Evolutionary conservation across 139 green algal genomes (phyloP).

Genomic region (Chlorella sp.): DNA sequence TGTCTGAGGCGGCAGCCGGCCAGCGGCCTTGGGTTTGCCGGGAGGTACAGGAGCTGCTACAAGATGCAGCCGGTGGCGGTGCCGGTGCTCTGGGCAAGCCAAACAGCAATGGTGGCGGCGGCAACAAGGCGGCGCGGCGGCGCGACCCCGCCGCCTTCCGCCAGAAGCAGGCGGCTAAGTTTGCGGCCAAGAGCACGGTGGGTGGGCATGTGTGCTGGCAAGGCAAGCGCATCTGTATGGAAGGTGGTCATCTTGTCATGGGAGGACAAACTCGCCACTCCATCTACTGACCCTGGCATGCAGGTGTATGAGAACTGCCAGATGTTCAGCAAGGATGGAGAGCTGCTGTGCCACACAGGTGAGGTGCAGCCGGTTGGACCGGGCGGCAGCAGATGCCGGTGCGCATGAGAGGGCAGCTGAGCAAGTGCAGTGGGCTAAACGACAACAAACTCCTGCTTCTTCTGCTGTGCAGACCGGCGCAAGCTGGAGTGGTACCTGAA

Average conservation of each 20-base stretch:
- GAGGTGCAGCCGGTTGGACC: neutral
- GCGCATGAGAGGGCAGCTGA: no score
- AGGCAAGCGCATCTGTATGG: no score
- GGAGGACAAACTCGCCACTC: no score
- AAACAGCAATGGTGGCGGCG: neutral
- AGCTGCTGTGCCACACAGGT: conserved; percentile 76
- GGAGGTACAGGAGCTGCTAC: conserved; percentile 28
- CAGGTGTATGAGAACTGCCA: conserved; percentile 80
- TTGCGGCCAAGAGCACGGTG: conserved; percentile 69
- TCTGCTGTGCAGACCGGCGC: conserved; percentile 24
- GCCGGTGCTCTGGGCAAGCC: neutral
- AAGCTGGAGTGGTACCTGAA: conserved; percentile 73
- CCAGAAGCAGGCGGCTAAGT: conserved; percentile 53
- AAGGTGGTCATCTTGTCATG: no score
- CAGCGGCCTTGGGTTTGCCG: conserved; percentile 28
- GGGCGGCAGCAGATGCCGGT: no score
- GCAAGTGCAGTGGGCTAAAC: no score
- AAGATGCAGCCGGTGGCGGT: neutral
- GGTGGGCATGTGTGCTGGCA: neutral
- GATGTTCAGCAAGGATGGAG: conserved; percentile 74
- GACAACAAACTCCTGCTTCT: no score
- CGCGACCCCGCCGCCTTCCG: conserved; percentile 30
- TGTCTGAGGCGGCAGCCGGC: conserved; percentile 3
- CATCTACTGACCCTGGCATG: no score
- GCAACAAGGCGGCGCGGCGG: conserved; percentile 2